Base-by-base conservation (phyloP, 2,329 filamentous ascomycete genomes). In the Calonectria multiphialidica region DNA sequence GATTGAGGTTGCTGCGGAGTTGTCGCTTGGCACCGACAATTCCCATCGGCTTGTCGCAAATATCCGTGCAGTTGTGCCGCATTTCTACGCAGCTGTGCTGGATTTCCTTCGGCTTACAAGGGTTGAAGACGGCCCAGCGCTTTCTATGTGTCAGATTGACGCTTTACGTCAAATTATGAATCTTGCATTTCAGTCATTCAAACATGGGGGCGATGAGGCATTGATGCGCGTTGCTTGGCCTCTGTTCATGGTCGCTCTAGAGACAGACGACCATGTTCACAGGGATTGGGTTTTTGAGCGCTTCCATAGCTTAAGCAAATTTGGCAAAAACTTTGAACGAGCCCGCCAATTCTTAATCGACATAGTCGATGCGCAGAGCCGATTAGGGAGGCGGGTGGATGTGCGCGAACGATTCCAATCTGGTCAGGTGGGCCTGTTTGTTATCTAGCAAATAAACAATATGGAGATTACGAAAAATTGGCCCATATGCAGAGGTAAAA, bases 201-300 rank as follows among this genome's bases (percentile, higher is more conserved):
- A 80, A 44, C 79, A 84, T 59, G 77, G 77, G 3, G 82, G 82
- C 6, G 76, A 81, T 8, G 76, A 80, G n/a, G 77, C 80, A 8
- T 78, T 83, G 57, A 70, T 80, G 7, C 77, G 81, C 42, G 76
- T 83, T 18, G 80, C 82, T 0, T 83, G 82, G 80, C 81, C 82
- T 6, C 72, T 84, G 7, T 83, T 84, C 66, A 77, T 82, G n/a
- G 82, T 79, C 5, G 82, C 79, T 8, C 72, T 85, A 8, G 81
- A 84, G 71, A 83, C 82, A 6, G 77, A 82, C 13, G 79, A 82
- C 28, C 71, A 77, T 4, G 69, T 81, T 5, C 80, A 84, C 30
- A 81, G 80, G 6, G 79, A 81, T 10, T 84, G 83, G 80, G 79
- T 83, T 18, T 63, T 84, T 15, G 77, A 78, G 10, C 77, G 81